phyloP scores from a whole-genome alignment of 169 alveolate genomes.

The Plasmodium berghei region DNA sequence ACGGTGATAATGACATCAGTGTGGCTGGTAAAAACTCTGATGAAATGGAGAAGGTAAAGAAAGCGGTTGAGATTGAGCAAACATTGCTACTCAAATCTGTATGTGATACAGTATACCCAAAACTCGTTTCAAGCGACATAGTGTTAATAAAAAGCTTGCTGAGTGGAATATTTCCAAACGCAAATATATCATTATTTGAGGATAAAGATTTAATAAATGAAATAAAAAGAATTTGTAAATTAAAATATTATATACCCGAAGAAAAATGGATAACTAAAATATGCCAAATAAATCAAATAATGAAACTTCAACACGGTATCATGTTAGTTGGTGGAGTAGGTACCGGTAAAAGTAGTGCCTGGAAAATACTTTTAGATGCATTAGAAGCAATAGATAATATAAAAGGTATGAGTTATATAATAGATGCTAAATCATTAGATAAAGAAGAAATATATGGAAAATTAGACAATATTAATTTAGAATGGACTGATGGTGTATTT shows the following conservation, averaged over 20 bases:
- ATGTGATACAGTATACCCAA: constrained; percentile 97
- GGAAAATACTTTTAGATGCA: constrained; percentile 92
- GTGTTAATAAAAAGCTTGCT: constrained; percentile 92
- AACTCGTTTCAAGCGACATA: constrained; percentile 96
- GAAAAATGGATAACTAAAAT: constrained; percentile 92
- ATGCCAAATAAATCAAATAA: constrained; percentile 93
- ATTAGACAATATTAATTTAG: constrained; percentile 94
- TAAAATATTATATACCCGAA: constrained; percentile 89
- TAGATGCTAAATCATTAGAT: constrained; percentile 92
- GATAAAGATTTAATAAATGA: constrained; percentile 91
- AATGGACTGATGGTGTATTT: constrained; percentile 99
- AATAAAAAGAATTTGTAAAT: constrained; percentile 87
- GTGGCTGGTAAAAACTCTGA: not conserved
- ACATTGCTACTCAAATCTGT: constrained; percentile 93
- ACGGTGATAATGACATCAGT: constrained; percentile 27
- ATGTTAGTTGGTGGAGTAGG: constrained; percentile 98
- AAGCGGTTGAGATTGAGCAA: constrained; percentile 91
- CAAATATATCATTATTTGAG: constrained; percentile 90
- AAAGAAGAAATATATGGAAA: constrained; percentile 97
- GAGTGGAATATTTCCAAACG: constrained; percentile 97
- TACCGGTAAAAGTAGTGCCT: constrained; percentile 94
- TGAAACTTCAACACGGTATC: constrained; percentile 96
- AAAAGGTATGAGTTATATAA: constrained; percentile 94
- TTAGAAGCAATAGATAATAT: constrained; percentile 91
- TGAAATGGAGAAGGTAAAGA: constrained; percentile 14